Evolutionary conservation across 75 land plant genomes (phyloP), one percentile per base, ranked within the genome.

Genomic region (Cupressus sempervirens): DNA sequence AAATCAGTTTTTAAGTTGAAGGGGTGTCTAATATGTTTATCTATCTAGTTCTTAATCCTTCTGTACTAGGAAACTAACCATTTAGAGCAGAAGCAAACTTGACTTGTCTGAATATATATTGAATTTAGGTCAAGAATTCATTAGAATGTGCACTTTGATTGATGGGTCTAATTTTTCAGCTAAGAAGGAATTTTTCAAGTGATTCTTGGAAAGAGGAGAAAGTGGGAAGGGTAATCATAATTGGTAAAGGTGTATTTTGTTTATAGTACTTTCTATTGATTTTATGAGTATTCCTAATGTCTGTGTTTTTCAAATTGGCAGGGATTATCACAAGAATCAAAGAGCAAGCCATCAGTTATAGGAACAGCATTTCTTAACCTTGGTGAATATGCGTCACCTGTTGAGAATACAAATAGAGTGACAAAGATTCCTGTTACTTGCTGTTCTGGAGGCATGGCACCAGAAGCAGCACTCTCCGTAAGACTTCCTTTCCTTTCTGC

Each of bases 351-450:
- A 52, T 72, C 89, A 73, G 85, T 87, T 52, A 36, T 90, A 68
- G 98, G 98, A 1, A 89, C 89, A 43, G 94, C 88, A 43, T 68
- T 79, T 45, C 76, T 96, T 83, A 93, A 96, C 85, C 84, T 96
- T 46, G 92, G 91, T 15, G 89, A 91, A 58, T 91, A 82, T 89
- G 92, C 87, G 76, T 76, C 88, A 30, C 18, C 77, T 38, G 86
- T 76, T 43, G 90, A 86, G 74, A 89, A 86, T 53, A 87, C 87
- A 76, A 87, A 88, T 65, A 32, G 85, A 34, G 84, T 87, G 20
- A 67, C 90, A 16, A 88, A 87, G 46, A 62, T 95, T 70, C 88
- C 87, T 52, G 84, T 91, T 9, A 82, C 88, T 9, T 35, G 83
- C 70, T 76, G 88, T 13, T 84, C 76, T 46, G 80, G 77, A 38